phyloP scores from a whole-genome alignment of 2,329 filamentous ascomycete species.

The Rhynchosporium agropyri region DNA sequence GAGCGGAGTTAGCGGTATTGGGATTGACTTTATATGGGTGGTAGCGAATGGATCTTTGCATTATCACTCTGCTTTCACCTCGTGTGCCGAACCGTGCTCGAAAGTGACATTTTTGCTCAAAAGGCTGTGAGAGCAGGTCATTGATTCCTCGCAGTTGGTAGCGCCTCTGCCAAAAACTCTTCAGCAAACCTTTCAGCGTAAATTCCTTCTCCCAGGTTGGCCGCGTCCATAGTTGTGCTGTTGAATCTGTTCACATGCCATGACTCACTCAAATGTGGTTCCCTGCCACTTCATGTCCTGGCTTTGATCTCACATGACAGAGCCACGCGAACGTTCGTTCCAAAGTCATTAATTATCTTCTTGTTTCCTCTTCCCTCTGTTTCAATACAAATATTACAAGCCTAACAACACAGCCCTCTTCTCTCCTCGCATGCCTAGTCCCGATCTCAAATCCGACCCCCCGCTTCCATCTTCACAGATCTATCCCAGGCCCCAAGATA shows the following conservation, averaged over 20 bases:
- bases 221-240: too few species aligned
- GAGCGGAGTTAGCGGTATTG: constrained; percentile 17
- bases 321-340: too few species aligned
- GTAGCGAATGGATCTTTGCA: background rate
- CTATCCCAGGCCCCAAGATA: constrained; percentile 11
- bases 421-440: too few species aligned
- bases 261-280: too few species aligned
- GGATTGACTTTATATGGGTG: constrained; percentile 7
- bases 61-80: background rate
- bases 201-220: too few species aligned
- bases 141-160: background rate
- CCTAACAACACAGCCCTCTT: constrained; percentile 1
- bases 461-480: background rate
- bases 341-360: too few species aligned
- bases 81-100: background rate
- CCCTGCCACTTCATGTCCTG: too few species aligned
- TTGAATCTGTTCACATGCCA: too few species aligned
- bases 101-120: background rate
- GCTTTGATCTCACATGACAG: too few species aligned
- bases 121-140: background rate
- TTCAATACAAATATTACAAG: background rate
- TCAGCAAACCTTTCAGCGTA: too few species aligned
- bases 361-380: background rate
- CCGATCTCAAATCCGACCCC: background rate
- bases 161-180: too few species aligned